phyloP scores from a whole-genome alignment of 73 alveolate species.

The Tetrahymena thermophila region DNA sequence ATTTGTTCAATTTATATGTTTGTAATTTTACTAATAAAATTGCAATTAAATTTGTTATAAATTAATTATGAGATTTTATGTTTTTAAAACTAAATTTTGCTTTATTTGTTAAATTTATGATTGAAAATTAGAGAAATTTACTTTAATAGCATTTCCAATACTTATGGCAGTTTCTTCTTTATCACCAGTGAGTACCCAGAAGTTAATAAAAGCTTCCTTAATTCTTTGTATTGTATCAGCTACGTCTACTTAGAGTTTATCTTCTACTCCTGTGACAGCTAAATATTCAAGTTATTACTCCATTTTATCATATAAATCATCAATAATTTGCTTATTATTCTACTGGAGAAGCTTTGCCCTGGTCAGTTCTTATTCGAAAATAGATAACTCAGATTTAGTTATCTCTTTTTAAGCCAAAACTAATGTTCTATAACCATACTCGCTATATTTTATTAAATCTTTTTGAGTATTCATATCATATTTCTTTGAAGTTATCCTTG shows the following conservation, averaged over 20 bases:
- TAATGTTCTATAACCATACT: conserved; percentile 88
- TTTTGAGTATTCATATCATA: conserved; percentile 10
- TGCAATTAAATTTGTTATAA: too few species aligned
- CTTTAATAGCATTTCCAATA: conserved; percentile 73
- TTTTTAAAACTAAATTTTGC: conserved; percentile 7
- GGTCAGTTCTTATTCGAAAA: conserved; percentile 51
- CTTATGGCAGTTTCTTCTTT: conserved; percentile 87
- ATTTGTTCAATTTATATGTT: too few species aligned
- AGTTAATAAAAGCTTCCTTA: conserved; percentile 82
- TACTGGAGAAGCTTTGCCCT: conserved; percentile 10
- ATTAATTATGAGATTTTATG: too few species aligned
- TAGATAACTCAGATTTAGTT: conserved; percentile 34
- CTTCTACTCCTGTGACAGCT: conserved; percentile 96
- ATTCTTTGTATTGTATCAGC: conserved; percentile 90
- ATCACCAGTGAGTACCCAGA: conserved; percentile 97
- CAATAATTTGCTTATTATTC: conserved; percentile 15
- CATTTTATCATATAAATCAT: conserved; percentile 56
- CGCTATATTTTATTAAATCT: conserved; percentile 59
- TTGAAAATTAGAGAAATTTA: not conserved
- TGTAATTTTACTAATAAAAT: too few species aligned
- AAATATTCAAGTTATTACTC: conserved; percentile 75
- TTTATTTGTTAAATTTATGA: conserved; percentile 1
- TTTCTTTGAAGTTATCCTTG: conserved; percentile 21
- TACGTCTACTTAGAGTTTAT: conserved; percentile 93
- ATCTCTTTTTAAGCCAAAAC: conserved; percentile 70